Evolutionary conservation across 2,329 filamentous ascomycete genomes (phyloP), one percentile per base, ranked within the genome.

Genomic region (Alternaria consortialis): DNA sequence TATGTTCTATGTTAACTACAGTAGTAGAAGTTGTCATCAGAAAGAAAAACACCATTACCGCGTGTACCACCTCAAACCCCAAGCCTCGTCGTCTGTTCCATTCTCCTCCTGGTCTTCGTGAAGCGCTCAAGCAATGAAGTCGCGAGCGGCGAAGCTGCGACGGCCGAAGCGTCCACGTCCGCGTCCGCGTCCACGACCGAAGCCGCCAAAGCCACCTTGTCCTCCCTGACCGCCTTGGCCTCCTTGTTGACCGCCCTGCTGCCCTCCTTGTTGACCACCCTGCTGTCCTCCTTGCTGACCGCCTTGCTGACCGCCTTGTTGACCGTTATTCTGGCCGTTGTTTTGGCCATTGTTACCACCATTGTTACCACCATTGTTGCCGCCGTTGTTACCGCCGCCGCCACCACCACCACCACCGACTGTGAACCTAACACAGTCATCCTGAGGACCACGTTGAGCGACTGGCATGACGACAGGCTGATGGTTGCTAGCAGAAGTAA

Each of bases 381-480:
- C 51, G 20, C 64, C 62, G 42, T 67, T 65, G 23, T 57, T 60
- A n/a, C n/a, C n/a, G n/a, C n/a, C n/a, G 31, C 48, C 53, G 29
- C 60, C 54, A 11, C 64, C 62, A 8, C 53, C 52, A n/a, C 42
- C 58, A 11, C 37, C 58, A 23, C 44, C 63, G 37, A 86, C 82
- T 47, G 78, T 80, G 70, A 86, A 86, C 60, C 81, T 80, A 23
- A 79, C 77, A 66, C 84, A 86, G 64, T 86, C 84, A 67, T 86
- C 84, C 70, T 86, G 84, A 5, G 82, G 75, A 47, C 84, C 84
- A 65, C 84, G 80, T 74, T 86, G 83, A 56, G 84, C 84, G 51
- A 86, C 78, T 29, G 85, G 85, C 85, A 88, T 88, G 25, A 85
- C 68, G 2, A 87, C 85, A 13, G 84, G 85, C 73, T 87, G 85